Base-by-base conservation (phyloP, 2,329 filamentous ascomycete genomes). In the Spiromastix sp. region DNA sequence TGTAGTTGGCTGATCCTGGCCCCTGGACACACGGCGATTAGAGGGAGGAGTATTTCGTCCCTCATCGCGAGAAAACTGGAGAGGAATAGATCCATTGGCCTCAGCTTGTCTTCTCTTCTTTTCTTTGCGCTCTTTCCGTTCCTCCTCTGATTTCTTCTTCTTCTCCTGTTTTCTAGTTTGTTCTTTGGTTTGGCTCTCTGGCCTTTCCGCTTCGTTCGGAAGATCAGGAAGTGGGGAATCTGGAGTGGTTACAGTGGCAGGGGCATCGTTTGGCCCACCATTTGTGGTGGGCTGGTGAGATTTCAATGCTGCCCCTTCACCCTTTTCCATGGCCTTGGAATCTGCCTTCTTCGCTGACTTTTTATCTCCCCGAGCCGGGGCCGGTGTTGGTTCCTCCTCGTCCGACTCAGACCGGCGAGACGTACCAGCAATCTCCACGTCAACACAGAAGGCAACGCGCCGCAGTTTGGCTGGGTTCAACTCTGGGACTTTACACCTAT, bases 141-240 rank as follows among this genome's bases (percentile, higher is more conserved):
- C 89, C 40, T 89, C 86, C 54, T 95, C 89, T 26, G 84, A 93
- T 45, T 81, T 79, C 65, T 93, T 94, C 63, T 95, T 95, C 68
- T 94, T 95, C 53, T 95, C 87, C 59, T 85, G 91, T 61, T 93
- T 95, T 48, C 79, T 79, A 5, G 68, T 77, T 1, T 61, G 63
- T 59, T 72, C 53, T 30, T 60, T 59, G 11, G 19, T 39, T 33
- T 57, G 51, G 9, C 40, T 38, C 7, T 54, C 54, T 3, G 46
- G 40, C 32, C 52, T 51, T 10, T 37, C 36, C 21, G 56, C 52
- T 11, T 51, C 59, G 44, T 41, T 55, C 42, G 33, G 33, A 16
- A 18, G 25, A 20, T 57, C 26, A 44, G 41, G 28, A 56, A 24
- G 29, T 49, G 53, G 47, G 13, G 30, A 25, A 29, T 29, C 33